These are phyloP conservation scores for Penicillium sumatraense DNA, from an alignment of 2,329 filamentous ascomycete species.

Conservation along the genomic window DNA sequence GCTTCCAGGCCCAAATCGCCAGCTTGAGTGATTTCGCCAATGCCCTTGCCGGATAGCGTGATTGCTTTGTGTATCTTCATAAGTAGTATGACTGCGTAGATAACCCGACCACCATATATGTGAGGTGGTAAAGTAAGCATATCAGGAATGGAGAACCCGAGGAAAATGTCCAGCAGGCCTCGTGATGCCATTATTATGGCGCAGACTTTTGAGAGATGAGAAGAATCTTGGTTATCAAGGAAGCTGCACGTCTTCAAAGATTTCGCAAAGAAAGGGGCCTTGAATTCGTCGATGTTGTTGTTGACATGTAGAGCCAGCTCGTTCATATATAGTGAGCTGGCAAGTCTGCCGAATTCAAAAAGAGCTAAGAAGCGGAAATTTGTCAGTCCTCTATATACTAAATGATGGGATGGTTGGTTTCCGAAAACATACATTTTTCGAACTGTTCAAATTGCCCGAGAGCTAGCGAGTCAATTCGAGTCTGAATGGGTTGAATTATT, in stretches of 20 bases:
- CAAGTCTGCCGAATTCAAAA: neutral
- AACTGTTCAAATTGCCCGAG: neutral
- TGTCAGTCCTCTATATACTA: neutral
- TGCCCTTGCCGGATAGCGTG: neutral
- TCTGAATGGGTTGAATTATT: neutral
- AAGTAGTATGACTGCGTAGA: conserved; percentile 9
- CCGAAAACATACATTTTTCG: neutral
- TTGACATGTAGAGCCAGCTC: neutral
- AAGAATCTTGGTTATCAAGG: neutral
- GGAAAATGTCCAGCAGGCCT: conserved; percentile 8
- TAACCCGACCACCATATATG: conserved; percentile 13
- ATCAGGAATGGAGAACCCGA: conserved; percentile 4
- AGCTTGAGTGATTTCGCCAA: neutral
- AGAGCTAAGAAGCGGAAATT: neutral
- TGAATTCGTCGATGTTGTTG: neutral
- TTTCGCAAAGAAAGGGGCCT: neutral
- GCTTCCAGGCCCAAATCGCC: neutral
- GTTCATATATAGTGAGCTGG: neutral
- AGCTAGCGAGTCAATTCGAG: neutral
- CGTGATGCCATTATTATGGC: neutral
- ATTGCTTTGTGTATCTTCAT: conserved; percentile 10
- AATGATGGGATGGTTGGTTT: neutral
- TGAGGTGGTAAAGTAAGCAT: conserved; percentile 14
- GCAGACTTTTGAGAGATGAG: neutral
- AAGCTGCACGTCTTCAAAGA: neutral